Evolutionary conservation across 192 early-diverging fungal genomes (phyloP).

Genomic region (Physocladia obscura): DNA sequence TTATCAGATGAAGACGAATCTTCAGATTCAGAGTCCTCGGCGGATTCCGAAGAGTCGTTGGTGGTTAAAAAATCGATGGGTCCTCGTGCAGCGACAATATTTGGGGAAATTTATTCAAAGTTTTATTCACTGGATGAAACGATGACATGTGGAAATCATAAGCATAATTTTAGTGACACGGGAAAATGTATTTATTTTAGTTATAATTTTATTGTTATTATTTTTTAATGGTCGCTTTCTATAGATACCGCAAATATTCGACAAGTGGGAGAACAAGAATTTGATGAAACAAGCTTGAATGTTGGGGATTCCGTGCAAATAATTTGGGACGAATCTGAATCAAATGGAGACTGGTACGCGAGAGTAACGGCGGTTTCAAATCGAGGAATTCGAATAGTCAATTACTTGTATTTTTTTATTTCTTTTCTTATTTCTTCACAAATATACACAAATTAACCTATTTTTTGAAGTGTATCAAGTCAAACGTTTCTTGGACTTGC

Average conservation of each 20-base stretch:
- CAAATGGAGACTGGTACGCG: not conserved
- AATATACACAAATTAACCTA: too few species aligned
- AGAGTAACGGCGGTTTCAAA: not conserved
- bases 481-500: not conserved
- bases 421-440: too few species aligned
- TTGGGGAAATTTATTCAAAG: not conserved
- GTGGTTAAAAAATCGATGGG: slow-evolving; percentile 12
- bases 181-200: not conserved
- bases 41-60: not conserved
- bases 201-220: not conserved
- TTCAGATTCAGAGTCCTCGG: too few species aligned
- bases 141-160: slow-evolving; percentile 8
- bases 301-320: slow-evolving; percentile 19
- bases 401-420: slow-evolving; percentile 8
- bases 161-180: not conserved
- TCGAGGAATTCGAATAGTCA: slow-evolving; percentile 8
- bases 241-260: not conserved
- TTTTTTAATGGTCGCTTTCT: not conserved
- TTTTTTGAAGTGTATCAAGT: not conserved
- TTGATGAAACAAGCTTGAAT: not conserved
- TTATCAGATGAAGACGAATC: too few species aligned
- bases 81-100: not conserved
- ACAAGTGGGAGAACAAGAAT: not conserved
- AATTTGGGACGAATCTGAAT: not conserved
- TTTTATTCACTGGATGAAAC: not conserved